phyloP scores from a whole-genome alignment of 805 yeast genomes.

The Wickerhamiella sorbophila region DNA sequence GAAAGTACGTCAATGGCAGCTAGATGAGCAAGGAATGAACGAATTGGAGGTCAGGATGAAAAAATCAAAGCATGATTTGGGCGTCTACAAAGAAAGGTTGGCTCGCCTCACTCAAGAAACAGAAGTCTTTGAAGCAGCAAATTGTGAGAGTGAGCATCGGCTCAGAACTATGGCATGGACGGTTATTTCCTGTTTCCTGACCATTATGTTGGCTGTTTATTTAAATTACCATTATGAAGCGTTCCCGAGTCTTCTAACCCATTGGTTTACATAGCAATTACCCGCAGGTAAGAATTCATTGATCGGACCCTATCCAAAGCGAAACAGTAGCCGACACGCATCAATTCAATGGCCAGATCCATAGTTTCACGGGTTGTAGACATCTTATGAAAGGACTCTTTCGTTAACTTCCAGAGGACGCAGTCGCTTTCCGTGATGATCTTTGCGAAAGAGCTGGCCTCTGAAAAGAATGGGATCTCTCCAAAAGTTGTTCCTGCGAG shows the following conservation, averaged over 20 bases:
- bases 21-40: conserved; percentile 16
- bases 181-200: not conserved
- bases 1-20: conserved; percentile 16
- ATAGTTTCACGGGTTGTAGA: conserved; percentile 30
- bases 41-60: conserved; percentile 17
- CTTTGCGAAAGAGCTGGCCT: conserved; percentile 31
- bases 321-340: conserved; percentile 45
- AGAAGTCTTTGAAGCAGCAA: conserved; percentile 11
- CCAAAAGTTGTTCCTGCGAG: conserved; percentile 69
- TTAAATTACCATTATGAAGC: not conserved
- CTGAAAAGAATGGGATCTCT: conserved; percentile 32
- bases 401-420: conserved; percentile 53
- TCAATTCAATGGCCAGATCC: conserved; percentile 48
- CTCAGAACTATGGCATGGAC: not conserved
- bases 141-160: not conserved
- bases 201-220: not conserved
- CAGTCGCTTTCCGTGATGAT: conserved; percentile 48
- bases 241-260: not conserved
- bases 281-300: conserved; percentile 59
- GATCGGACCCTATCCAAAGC: conserved; percentile 60
- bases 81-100: conserved; percentile 17
- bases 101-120: conserved; percentile 15
- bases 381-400: conserved; percentile 33
- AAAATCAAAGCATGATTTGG: conserved; percentile 15
- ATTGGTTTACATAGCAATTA: conserved; percentile 26